phyloP scores from a whole-genome alignment of 2,329 filamentous ascomycete genomes.

The Colletotrichum lini region DNA sequence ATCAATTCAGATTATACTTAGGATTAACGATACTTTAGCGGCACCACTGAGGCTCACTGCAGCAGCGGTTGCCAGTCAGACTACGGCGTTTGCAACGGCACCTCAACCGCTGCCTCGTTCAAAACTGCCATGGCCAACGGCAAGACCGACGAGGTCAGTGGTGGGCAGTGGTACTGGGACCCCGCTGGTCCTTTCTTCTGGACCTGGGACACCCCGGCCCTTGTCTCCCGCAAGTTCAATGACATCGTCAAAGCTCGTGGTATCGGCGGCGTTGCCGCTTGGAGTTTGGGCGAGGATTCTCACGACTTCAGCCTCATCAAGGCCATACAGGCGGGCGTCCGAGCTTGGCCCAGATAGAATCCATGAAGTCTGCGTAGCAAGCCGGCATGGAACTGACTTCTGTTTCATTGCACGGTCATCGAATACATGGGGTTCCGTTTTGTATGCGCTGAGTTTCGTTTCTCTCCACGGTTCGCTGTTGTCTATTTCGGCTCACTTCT shows the following conservation, averaged over 20 bases:
- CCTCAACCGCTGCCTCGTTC: slow-evolving; percentile 53
- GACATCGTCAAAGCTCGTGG: slow-evolving; percentile 57
- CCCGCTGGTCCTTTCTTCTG: slow-evolving; percentile 61
- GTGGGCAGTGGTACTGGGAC: slow-evolving; percentile 71
- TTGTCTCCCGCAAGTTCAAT: slow-evolving; percentile 63
- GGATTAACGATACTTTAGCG: not conserved
- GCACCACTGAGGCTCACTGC: slow-evolving; percentile 29
- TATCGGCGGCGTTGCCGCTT: slow-evolving; percentile 67
- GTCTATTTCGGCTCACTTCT: no score
- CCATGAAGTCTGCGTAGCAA: not conserved
- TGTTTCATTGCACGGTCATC: no score
- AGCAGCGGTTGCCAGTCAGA: slow-evolving; percentile 35
- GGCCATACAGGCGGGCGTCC: slow-evolving; percentile 55
- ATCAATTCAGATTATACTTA: no score
- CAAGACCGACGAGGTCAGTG: slow-evolving; percentile 61
- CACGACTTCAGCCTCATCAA: slow-evolving; percentile 59
- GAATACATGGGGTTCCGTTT: no score
- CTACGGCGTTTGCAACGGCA: slow-evolving; percentile 38
- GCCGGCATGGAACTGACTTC: not conserved
- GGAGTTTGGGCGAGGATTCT: slow-evolving; percentile 67
- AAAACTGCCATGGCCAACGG: slow-evolving; percentile 57
- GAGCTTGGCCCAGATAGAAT: slow-evolving; percentile 26
- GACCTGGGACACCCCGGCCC: slow-evolving; percentile 68
- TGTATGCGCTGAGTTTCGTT: no score
- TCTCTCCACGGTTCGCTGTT: no score